Evolutionary conservation across 2,329 filamentous ascomycete genomes (phyloP).

Genomic region (Talaromyces funiculosus): DNA sequence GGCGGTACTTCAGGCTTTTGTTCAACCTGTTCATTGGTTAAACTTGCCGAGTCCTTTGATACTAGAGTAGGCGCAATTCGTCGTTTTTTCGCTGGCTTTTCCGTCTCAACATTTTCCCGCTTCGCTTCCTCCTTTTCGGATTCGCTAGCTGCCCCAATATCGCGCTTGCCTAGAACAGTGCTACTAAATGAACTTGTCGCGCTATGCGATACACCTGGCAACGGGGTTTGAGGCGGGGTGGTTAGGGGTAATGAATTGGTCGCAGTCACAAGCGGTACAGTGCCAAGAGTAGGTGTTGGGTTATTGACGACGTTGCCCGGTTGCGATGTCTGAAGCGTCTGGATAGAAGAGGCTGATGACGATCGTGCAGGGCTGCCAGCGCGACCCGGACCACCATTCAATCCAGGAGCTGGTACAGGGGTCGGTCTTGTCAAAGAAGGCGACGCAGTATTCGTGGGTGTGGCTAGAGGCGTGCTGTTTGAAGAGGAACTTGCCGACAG

Average conservation of each 20-base stretch:
- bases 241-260: slow-evolving; percentile 72
- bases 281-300: slow-evolving; percentile 71
- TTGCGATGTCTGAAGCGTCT: slow-evolving; percentile 56
- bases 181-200: slow-evolving; percentile 50
- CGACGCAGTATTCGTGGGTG: slow-evolving; percentile 59
- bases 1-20: background rate
- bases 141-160: slow-evolving; percentile 36
- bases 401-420: slow-evolving; percentile 53
- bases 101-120: no score
- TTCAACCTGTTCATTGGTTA: background rate
- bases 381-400: slow-evolving; percentile 43
- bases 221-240: slow-evolving; percentile 85
- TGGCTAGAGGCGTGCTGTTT: slow-evolving; percentile 65
- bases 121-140: slow-evolving; percentile 45
- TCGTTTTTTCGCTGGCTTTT: slow-evolving; percentile 63
- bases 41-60: slow-evolving; percentile 16
- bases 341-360: slow-evolving; percentile 69
- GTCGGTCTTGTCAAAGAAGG: slow-evolving; percentile 51
- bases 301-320: slow-evolving; percentile 59
- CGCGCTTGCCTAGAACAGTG: slow-evolving; percentile 51
- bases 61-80: slow-evolving; percentile 64
- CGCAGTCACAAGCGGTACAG: slow-evolving; percentile 69
- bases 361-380: slow-evolving; percentile 76
- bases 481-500: slow-evolving; percentile 46
- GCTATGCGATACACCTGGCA: slow-evolving; percentile 47